Evolutionary conservation across 2,329 filamentous ascomycete genomes (phyloP).

Genomic region (Geosmithia flava): DNA sequence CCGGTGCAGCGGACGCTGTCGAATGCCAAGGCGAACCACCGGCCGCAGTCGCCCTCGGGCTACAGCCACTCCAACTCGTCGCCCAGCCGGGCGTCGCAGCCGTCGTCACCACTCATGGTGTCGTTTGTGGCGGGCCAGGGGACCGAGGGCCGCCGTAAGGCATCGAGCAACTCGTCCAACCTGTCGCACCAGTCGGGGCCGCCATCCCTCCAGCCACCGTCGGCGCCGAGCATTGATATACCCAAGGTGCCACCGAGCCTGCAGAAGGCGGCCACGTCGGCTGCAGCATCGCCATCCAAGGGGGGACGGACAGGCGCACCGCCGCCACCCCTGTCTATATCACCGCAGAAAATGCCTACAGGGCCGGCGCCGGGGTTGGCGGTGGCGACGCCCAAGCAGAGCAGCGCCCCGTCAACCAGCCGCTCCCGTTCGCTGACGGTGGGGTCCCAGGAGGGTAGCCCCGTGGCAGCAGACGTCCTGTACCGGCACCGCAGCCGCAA

Average conservation of each 20-base stretch:
- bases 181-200: slow-evolving; percentile 63
- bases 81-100: slow-evolving; percentile 65
- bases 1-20: slow-evolving; percentile 75
- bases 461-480: slow-evolving; percentile 53
- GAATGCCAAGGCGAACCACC: slow-evolving; percentile 62
- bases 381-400: slow-evolving; percentile 45
- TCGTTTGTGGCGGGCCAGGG: slow-evolving; percentile 84
- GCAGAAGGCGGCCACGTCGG: slow-evolving; percentile 46
- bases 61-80: slow-evolving; percentile 69
- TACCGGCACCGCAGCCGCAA: slow-evolving; percentile 77
- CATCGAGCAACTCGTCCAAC: slow-evolving; percentile 77
- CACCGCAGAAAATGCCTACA: slow-evolving; percentile 45
- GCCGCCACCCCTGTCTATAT: slow-evolving; percentile 38
- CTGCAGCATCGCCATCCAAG: slow-evolving; percentile 44
- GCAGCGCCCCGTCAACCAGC: slow-evolving; percentile 47
- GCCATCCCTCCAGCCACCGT: slow-evolving; percentile 47
- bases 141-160: slow-evolving; percentile 71
- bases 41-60: slow-evolving; percentile 78
- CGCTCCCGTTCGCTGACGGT: slow-evolving; percentile 83
- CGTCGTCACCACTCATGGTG: slow-evolving; percentile 69
- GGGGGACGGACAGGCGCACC: slow-evolving; percentile 21
- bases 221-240: slow-evolving; percentile 47
- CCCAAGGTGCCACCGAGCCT: slow-evolving; percentile 48
- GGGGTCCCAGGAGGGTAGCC: slow-evolving; percentile 84
- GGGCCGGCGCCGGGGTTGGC: slow-evolving; percentile 1